Evolutionary conservation across 228 moss, liverwort and hornwort genomes (phyloP), one percentile per base, ranked within the genome.

Genomic region (Sphagnum fallax): DNA sequence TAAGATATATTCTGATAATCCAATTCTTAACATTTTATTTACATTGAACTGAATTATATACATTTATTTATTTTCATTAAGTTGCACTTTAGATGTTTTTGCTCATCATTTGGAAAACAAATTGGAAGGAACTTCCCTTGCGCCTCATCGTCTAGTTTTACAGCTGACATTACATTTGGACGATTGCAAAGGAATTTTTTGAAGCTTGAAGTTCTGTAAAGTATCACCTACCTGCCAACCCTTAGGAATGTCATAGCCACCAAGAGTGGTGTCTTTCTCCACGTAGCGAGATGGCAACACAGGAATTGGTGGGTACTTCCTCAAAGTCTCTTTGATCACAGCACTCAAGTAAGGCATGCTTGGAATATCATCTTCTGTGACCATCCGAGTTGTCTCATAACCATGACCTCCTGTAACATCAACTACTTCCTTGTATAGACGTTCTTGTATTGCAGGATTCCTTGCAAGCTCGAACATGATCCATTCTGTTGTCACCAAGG

Each of bases 171-270:
- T 16, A 16, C 16, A 16, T 16, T 16, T 16, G 16, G 16, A 16
- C 16, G 16, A 16, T 16, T 16, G 16, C 16, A 16, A 0, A 16
- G 16, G 16, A 16, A 16, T 16, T 16, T 16, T 16, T 16, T 16
- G 60, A 4, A 13, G 4, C 14, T 16, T 61, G 16, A 16, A 16
- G 16, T 16, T 16, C 16, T 16, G 16, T 16, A 32, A 32, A 32
- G 32, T 32, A 16, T 11, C 12, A 60, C 14, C 61, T 64, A 78
- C 82, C 65, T 78, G 65, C 67, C 63, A 70, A 50, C 82, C 88
- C 57, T 87, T 88, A 6, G 86, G 88, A 67, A 92, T 70, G 77
- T 86, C 81, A 63, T 78, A 92, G 16, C 84, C 88, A 64, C 88
- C 90, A 61, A 92, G 71, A 14, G 78, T 86, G 59, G 84, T 76